Percentiles rank a stretch among this genome's conserved stretches.
Conservation (phyloP, 2,329 filamentous ascomycete genomes). For the Hansfordia pulvinata region DNA sequence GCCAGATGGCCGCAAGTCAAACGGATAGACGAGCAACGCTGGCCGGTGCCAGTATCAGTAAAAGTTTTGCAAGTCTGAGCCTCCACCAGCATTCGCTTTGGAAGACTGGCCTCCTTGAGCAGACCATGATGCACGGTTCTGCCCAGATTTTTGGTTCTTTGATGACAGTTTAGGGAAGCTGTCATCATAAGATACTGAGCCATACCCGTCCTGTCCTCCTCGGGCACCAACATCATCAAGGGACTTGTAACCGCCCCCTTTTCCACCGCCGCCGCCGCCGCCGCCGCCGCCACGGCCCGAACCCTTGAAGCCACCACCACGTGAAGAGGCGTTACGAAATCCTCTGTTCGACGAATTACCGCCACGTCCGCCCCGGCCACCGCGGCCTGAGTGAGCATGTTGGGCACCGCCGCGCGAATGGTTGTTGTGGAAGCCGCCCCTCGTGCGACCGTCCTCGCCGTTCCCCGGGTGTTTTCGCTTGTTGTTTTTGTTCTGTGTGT, state of each 20-base stretch:
- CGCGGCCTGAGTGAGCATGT: constrained; percentile 26
- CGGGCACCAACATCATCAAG: constrained; percentile 49
- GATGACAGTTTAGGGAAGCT: constrained; percentile 15
- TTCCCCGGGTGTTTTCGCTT: constrained; percentile 46
- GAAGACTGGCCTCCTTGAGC: no score
- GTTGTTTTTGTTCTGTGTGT: constrained; percentile 43
- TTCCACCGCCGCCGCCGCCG: constrained; percentile 32
- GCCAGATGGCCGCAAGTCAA: no score
- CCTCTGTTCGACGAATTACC: constrained; percentile 18
- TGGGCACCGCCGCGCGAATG: constrained; percentile 23
- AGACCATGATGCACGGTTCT: no score
- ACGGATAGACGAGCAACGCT: no score
- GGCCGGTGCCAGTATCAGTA: constrained; percentile 2
- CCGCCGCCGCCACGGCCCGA: constrained; percentile 22
- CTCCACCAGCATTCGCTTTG: no score
- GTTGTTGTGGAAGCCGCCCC: constrained; percentile 17
- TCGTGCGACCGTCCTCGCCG: constrained; percentile 15
- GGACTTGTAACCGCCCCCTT: constrained; percentile 41
- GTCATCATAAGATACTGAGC: constrained; percentile 32
- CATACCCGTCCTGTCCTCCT: constrained; percentile 26
- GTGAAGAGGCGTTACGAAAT: no score
- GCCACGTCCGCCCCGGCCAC: constrained; percentile 27
- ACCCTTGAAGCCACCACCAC: no score
- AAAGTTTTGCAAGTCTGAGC: constrained; percentile 4
- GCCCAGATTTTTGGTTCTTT: no score